Percentiles rank a stretch among this genome's conserved stretches.
Evolutionary conservation across 176 grass and related monocot genomes (phyloP).

Genomic region (Phragmites australis): DNA sequence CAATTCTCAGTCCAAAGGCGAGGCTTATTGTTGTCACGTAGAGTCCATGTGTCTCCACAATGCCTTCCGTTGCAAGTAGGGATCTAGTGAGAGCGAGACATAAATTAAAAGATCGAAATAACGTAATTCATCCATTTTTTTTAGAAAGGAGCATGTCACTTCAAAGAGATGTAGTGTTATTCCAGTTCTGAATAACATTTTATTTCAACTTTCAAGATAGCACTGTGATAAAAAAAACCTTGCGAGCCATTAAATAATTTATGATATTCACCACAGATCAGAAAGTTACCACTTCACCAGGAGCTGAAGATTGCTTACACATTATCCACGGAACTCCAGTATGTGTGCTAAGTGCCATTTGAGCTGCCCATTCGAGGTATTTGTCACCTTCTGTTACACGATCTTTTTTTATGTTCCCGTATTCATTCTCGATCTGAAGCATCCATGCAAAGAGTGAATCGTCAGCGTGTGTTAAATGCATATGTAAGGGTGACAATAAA

Average conservation of each 20-base stretch:
- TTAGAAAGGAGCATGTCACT: neutral
- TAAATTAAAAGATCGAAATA: slow-evolving; percentile 1
- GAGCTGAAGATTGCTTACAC: slow-evolving; percentile 87
- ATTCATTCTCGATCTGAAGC: slow-evolving; percentile 91
- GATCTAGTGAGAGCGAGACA: slow-evolving; percentile 53
- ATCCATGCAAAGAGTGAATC: slow-evolving; percentile 17
- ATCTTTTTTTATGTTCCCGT: slow-evolving; percentile 61
- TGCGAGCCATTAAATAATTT: neutral
- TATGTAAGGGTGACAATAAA: neutral
- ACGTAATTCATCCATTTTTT: neutral
- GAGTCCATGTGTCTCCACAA: slow-evolving; percentile 81
- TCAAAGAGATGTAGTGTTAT: neutral
- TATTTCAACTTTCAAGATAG: neutral
- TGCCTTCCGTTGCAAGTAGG: slow-evolving; percentile 96
- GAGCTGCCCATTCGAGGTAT: slow-evolving; percentile 74
- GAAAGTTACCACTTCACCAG: slow-evolving; percentile 77
- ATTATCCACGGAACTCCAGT: slow-evolving; percentile 85
- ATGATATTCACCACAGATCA: slow-evolving; percentile 33
- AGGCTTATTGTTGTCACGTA: slow-evolving; percentile 64
- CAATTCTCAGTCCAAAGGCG: slow-evolving; percentile 92
- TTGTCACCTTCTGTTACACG: slow-evolving; percentile 50
- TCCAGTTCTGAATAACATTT: neutral
- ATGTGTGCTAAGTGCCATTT: slow-evolving; percentile 62
- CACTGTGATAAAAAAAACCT: neutral
- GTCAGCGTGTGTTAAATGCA: neutral